phyloP scores from a whole-genome alignment of 2,329 filamentous ascomycete genomes.

The Coniochaeta sp. region DNA sequence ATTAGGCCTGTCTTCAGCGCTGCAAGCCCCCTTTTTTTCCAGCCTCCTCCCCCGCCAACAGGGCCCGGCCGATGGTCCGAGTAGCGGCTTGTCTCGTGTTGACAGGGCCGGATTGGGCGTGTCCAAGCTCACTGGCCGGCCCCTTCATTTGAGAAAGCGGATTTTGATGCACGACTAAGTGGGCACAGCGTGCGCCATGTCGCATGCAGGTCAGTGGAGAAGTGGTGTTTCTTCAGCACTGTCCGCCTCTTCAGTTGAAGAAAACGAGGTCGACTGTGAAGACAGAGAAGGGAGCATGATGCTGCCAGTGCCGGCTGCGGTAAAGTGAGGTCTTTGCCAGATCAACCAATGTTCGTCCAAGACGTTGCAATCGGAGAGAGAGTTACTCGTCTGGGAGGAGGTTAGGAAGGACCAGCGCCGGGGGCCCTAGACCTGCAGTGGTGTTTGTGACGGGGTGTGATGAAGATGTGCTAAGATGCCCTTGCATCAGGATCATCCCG shows the following conservation, averaged over 20 bases:
- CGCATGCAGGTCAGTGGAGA: not conserved
- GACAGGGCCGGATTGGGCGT: not conserved
- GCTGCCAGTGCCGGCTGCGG: too few species aligned
- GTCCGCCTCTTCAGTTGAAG: not conserved
- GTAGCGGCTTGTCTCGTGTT: too few species aligned
- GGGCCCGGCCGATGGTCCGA: not conserved
- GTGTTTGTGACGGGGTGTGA: slow-evolving; percentile 1
- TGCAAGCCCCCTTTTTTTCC: not conserved
- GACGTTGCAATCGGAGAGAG: too few species aligned
- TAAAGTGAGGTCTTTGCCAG: too few species aligned
- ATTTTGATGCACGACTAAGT: not conserved
- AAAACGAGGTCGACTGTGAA: not conserved
- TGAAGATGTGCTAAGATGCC: not conserved
- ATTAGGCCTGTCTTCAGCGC: not conserved
- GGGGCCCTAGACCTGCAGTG: not conserved
- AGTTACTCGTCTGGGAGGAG: too few species aligned
- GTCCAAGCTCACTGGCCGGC: not conserved
- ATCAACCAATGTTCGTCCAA: too few species aligned
- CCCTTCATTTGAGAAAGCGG: slow-evolving; percentile 1
- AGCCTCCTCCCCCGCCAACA: not conserved
- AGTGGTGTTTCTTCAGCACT: not conserved
- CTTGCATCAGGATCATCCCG: slow-evolving; percentile 1
- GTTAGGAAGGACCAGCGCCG: not conserved
- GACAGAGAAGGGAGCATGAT: too few species aligned
- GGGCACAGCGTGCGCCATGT: not conserved